Percentiles rank a stretch among this genome's conserved stretches.
Evolutionary conservation across 306 rosid species (phyloP).

Genomic region (Carpinus viminea): DNA sequence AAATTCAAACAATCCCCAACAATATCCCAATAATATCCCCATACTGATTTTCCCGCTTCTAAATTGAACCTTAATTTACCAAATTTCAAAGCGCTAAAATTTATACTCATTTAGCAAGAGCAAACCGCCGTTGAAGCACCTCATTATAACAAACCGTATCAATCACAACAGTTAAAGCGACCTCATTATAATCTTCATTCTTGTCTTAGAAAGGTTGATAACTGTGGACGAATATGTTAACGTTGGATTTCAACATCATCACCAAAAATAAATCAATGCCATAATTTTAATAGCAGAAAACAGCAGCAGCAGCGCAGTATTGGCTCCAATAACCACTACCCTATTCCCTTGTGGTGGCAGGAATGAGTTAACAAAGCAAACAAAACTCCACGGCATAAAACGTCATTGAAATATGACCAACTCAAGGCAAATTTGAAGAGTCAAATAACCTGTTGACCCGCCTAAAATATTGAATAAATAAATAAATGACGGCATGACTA

Average conservation of each 20-base stretch:
- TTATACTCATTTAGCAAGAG: too few species aligned
- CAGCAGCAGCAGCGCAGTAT: not conserved
- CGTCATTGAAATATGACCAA: not conserved
- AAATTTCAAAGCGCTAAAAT: too few species aligned
- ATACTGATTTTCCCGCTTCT: too few species aligned
- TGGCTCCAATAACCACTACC: not conserved
- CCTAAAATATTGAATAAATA: too few species aligned
- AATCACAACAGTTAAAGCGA: not conserved
- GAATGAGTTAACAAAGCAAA: not conserved
- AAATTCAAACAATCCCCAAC: too few species aligned
- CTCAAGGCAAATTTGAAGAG: too few species aligned
- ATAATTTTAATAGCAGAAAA: not conserved
- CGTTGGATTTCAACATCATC: not conserved
- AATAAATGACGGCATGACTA: too few species aligned
- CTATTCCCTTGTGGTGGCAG: not conserved
- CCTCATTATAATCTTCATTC: not conserved
- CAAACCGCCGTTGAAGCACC: too few species aligned
- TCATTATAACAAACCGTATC: slow-evolving; percentile 27
- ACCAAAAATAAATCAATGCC: not conserved
- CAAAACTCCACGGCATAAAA: not conserved
- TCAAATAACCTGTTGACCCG: too few species aligned
- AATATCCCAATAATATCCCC: too few species aligned
- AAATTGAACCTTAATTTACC: too few species aligned
- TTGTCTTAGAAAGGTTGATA: not conserved
- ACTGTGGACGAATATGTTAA: not conserved